Conservation (phyloP, 148 eudicot species). For the Amaranthus cruentus region DNA sequence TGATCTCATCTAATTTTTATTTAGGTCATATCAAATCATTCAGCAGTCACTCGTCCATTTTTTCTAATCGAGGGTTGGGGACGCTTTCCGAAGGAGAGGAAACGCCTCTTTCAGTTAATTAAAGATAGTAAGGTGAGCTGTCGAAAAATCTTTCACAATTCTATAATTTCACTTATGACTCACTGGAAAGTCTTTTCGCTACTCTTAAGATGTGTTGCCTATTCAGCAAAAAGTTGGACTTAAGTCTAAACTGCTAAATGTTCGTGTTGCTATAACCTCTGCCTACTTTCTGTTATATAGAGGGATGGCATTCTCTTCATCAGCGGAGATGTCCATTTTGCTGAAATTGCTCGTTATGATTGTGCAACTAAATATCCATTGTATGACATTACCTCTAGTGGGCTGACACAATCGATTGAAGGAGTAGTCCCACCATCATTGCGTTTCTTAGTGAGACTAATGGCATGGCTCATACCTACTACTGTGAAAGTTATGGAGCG, state of each 20-base stretch:
- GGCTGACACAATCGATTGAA: constrained; percentile 71
- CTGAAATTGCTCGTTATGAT: constrained; percentile 56
- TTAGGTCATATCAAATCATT: constrained; percentile 64
- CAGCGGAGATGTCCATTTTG: constrained; percentile 79
- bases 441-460: constrained; percentile 40
- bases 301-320: constrained; percentile 60
- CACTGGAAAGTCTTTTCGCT: neutral
- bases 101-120: constrained; percentile 52
- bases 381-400: constrained; percentile 70
- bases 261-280: neutral
- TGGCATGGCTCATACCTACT: constrained; percentile 53
- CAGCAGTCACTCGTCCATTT: constrained; percentile 59
- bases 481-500: constrained; percentile 44
- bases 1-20: constrained; percentile 12
- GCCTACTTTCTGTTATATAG: constrained; percentile 23
- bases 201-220: neutral
- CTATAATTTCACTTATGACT: neutral
- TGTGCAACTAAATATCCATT: constrained; percentile 61
- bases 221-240: neutral
- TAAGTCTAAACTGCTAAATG: neutral
- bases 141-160: neutral
- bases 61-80: constrained; percentile 60
- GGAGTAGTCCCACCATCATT: constrained; percentile 43
- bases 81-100: constrained; percentile 62
- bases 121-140: constrained; percentile 54